Evolutionary conservation across 176 grass and related monocot species (phyloP).

Genomic region (Dactylis glomerata): DNA sequence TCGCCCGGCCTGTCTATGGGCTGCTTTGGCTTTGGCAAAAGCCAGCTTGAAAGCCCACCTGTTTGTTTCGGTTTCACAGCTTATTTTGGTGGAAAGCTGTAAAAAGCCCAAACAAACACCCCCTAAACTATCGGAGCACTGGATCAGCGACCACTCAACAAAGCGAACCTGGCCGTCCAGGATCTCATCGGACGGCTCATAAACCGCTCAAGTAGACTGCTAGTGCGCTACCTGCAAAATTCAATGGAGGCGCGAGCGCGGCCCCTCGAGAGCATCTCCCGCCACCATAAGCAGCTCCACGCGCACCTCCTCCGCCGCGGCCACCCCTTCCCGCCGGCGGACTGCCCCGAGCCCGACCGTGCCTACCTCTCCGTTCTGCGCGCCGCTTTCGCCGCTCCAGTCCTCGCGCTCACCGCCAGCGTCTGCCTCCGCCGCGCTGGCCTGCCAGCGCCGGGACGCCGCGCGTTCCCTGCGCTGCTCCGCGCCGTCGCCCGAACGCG

Average conservation of each 20-base stretch:
- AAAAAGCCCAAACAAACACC: too few species aligned
- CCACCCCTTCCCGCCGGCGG: slow-evolving; percentile 21
- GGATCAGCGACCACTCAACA: too few species aligned
- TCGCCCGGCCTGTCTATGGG: too few species aligned
- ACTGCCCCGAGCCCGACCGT: slow-evolving; percentile 37
- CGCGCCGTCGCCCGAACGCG: slow-evolving; percentile 26
- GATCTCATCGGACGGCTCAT: not conserved
- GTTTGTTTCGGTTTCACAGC: too few species aligned
- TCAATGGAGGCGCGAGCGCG: slow-evolving; percentile 16
- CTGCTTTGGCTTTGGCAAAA: too few species aligned
- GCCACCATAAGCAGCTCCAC: slow-evolving; percentile 59
- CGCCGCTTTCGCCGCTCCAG: not conserved
- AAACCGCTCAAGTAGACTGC: not conserved
- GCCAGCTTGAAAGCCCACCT: too few species aligned
- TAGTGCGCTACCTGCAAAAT: not conserved
- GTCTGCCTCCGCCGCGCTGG: slow-evolving; percentile 40
- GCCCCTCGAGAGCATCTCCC: slow-evolving; percentile 14
- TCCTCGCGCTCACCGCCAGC: slow-evolving; percentile 40
- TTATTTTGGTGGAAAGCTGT: too few species aligned
- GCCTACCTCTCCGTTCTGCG: slow-evolving; percentile 30
- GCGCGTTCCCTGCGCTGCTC: slow-evolving; percentile 56
- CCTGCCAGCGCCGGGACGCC: slow-evolving; percentile 40
- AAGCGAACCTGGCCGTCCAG: not conserved
- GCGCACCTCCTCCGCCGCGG: slow-evolving; percentile 62
- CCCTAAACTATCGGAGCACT: too few species aligned